A percentile compares a stretch with the other conserved stretches of the same genome.
Evolutionary conservation across 2,329 filamentous ascomycete genomes (phyloP).

Genomic region (Trichoderma arundinaceum): DNA sequence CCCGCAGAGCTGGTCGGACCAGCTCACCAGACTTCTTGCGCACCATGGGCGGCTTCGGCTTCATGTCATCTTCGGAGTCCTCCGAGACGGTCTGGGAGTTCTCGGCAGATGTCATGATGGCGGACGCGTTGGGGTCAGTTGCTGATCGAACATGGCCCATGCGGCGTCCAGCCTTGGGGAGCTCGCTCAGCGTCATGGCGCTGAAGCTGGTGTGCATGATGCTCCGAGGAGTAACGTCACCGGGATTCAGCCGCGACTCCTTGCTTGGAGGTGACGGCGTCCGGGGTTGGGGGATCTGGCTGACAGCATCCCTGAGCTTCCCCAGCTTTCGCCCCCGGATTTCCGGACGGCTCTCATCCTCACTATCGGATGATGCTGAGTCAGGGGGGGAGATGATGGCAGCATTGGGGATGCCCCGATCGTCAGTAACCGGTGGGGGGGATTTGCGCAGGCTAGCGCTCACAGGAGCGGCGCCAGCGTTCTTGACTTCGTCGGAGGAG

Average conservation of each 20-base stretch:
- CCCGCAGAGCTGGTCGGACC: constrained; percentile 86
- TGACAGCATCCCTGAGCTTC: constrained; percentile 77
- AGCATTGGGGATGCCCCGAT: constrained; percentile 74
- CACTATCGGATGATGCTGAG: constrained; percentile 78
- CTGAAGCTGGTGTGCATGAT: constrained; percentile 55
- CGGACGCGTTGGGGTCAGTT: constrained; percentile 59
- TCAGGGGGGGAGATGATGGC: constrained; percentile 92
- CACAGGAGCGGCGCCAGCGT: constrained; percentile 51
- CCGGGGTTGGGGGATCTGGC: constrained; percentile 66
- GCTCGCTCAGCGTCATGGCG: constrained; percentile 51
- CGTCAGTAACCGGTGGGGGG: constrained; percentile 78
- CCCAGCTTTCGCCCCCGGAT: constrained; percentile 56
- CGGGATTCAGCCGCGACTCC: constrained; percentile 28
- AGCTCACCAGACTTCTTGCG: constrained; percentile 98
- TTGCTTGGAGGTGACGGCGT: constrained; percentile 56
- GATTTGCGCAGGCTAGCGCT: constrained; percentile 73
- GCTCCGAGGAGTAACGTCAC: constrained; percentile 15
- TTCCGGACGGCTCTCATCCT: constrained; percentile 71
- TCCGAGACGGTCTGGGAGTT: constrained; percentile 61
- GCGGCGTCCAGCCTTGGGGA: constrained; percentile 49
- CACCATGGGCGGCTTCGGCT: constrained; percentile 84
- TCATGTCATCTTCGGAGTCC: constrained; percentile 66
- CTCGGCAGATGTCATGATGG: constrained; percentile 55
- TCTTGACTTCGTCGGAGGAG: constrained; percentile 50
- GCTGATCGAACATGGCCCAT: constrained; percentile 59